phyloP scores from a whole-genome alignment of 768 basidiomycete species.

The Dentipellis sp. region DNA sequence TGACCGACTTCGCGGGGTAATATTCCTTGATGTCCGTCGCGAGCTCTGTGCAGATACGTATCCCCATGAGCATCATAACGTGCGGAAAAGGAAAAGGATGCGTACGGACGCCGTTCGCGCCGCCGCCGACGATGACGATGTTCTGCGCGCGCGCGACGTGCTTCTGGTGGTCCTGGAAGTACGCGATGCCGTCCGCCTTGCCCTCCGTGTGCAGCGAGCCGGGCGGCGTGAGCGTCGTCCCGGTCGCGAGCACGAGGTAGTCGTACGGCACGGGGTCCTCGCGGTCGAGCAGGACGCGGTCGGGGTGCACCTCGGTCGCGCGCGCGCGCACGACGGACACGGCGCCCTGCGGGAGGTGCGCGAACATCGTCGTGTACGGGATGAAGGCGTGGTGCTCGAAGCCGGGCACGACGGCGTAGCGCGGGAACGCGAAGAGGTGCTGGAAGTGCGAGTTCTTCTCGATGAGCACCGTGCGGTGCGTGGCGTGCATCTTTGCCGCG shows the following conservation, averaged over 20 bases:
- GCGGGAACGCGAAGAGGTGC: conserved; percentile 27
- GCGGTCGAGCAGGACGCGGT: conserved; percentile 14
- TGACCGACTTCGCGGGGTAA: conserved; percentile 17
- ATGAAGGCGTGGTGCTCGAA: conserved; percentile 24
- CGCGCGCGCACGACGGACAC: conserved; percentile 15
- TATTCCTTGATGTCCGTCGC: conserved; percentile 19
- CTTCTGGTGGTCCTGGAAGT: conserved; percentile 21
- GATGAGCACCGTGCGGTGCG: conserved; percentile 22
- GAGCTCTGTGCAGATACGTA: conserved; percentile 16
- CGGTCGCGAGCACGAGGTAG: conserved; percentile 27
- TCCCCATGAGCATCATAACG: too few species aligned
- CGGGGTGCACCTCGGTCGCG: conserved; percentile 14
- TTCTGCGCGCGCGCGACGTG: conserved; percentile 21
- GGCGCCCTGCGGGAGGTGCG: conserved; percentile 17
- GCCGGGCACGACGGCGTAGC: conserved; percentile 19
- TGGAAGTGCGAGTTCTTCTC: conserved; percentile 28
- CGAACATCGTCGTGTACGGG: conserved; percentile 22
- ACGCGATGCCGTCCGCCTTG: conserved; percentile 20
- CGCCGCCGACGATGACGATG: conserved; percentile 28
- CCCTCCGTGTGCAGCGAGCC: conserved; percentile 13
- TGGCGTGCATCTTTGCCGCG: conserved; percentile 14
- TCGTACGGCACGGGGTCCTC: conserved; percentile 23
- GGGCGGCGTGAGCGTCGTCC: conserved; percentile 16
- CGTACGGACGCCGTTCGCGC: conserved; percentile 29
- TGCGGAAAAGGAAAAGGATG: background rate